Evolutionary conservation across 2,329 filamentous ascomycete species (phyloP).

Genomic region (Cyphellophora europaea): DNA sequence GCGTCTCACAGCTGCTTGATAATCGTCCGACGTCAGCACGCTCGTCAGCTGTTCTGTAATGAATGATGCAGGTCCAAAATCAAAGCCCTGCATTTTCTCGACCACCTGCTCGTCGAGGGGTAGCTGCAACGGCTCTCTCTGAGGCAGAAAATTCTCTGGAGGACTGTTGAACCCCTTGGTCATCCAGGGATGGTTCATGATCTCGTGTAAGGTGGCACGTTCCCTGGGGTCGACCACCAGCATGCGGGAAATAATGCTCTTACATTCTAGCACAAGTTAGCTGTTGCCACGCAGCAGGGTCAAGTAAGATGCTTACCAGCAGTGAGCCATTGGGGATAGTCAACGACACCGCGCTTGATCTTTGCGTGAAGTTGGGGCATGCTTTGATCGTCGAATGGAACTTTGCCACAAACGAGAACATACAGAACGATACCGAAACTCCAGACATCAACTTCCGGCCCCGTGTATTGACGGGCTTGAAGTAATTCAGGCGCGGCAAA

Average conservation of each 20-base stretch:
- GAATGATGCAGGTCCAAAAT: constrained; percentile 79
- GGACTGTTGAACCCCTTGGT: constrained; percentile 78
- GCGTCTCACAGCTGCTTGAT: constrained; percentile 71
- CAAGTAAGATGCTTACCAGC: constrained; percentile 53
- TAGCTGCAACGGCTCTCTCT: constrained; percentile 72
- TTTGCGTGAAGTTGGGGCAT: constrained; percentile 98
- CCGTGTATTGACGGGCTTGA: constrained; percentile 88
- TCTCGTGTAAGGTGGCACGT: constrained; percentile 77
- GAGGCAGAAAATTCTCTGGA: constrained; percentile 80
- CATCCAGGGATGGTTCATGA: constrained; percentile 95
- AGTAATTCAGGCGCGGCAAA: constrained; percentile 93
- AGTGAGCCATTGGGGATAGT: constrained; percentile 90
- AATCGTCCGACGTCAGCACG: constrained; percentile 88
- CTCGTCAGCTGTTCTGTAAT: constrained; percentile 75
- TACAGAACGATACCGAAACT: constrained; percentile 98
- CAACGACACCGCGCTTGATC: constrained; percentile 93
- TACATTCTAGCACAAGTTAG: constrained; percentile 63
- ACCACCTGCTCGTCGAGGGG: constrained; percentile 78
- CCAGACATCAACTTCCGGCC: constrained; percentile 96
- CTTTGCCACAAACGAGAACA: constrained; percentile 92
- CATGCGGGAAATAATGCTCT: constrained; percentile 87
- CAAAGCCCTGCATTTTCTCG: constrained; percentile 93
- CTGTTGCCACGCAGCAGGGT: constrained; percentile 5
- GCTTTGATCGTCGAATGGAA: constrained; percentile 97
- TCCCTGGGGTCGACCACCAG: constrained; percentile 86